phyloP scores from a whole-genome alignment of 2,329 filamentous ascomycete species.

The Diaporthe citri region DNA sequence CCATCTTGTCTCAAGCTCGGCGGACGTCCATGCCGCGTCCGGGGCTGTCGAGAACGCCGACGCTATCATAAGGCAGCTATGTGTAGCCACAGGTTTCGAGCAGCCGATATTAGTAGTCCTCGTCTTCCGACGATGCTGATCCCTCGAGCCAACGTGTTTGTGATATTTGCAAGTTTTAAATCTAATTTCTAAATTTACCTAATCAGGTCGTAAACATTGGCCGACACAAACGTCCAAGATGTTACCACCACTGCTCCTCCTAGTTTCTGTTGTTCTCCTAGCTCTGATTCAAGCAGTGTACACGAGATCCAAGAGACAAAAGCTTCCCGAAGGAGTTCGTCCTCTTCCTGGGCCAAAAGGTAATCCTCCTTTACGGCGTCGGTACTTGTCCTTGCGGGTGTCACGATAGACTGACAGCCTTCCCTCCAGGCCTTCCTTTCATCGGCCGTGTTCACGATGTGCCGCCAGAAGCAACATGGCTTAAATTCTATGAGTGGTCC shows the following conservation, averaged over 20 bases:
- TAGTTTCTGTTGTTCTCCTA: background rate
- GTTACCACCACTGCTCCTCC: background rate
- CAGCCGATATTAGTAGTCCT: constrained; percentile 12
- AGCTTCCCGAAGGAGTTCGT: constrained; percentile 45
- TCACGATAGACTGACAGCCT: constrained; percentile 35
- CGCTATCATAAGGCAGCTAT: background rate
- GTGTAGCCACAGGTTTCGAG: background rate
- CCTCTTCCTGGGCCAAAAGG: constrained; percentile 49
- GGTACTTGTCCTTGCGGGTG: background rate
- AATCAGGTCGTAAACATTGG: background rate
- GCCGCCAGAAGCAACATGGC: constrained; percentile 55
- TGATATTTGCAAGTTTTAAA: background rate
- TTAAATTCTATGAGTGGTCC: constrained; percentile 63
- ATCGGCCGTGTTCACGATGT: constrained; percentile 61
- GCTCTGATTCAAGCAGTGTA: background rate
- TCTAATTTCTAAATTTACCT: background rate
- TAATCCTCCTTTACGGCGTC: constrained; percentile 34
- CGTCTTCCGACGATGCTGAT: background rate
- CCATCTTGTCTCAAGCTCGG: background rate
- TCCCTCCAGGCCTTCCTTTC: constrained; percentile 53
- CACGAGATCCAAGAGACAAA: constrained; percentile 37
- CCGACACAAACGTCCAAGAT: background rate
- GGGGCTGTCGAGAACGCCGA: background rate
- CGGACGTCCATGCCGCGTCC: constrained; percentile 13
- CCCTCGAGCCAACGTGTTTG: background rate